Percentiles rank a stretch among this genome's conserved stretches.
These are phyloP conservation scores for Salix viminalis DNA, from an alignment of 345 rosid genomes.

Conservation along the genomic window DNA sequence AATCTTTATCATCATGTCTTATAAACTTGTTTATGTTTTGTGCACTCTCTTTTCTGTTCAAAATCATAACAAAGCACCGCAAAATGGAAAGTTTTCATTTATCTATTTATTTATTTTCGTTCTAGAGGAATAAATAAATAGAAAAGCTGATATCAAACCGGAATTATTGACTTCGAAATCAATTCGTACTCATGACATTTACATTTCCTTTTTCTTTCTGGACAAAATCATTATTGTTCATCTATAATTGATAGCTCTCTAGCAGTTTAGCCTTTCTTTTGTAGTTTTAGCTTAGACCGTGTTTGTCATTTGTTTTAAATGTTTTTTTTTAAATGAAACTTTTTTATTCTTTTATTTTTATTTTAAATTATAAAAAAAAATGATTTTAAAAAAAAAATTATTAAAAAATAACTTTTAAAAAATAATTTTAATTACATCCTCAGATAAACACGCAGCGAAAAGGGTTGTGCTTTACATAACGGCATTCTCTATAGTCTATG, in stretches of 20 bases:
- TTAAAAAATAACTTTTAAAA: no score
- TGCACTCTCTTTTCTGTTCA: neutral
- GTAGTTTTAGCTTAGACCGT: no score
- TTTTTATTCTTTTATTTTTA: no score
- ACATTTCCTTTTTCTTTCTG: neutral
- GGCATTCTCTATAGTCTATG: slow-evolving; percentile 7
- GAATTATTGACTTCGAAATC: neutral
- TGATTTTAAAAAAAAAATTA: no score
- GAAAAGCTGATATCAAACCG: neutral
- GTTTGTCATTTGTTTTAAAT: no score
- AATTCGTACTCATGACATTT: neutral
- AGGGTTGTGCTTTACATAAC: neutral
- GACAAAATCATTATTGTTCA: neutral
- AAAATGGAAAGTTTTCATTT: neutral
- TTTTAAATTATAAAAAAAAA: no score
- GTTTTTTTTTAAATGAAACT: no score
- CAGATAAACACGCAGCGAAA: neutral
- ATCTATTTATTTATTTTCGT: neutral
- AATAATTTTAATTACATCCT: no score
- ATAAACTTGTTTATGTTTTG: neutral
- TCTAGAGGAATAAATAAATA: neutral
- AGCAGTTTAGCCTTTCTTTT: no score
- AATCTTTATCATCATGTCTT: neutral
- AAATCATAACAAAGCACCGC: neutral
- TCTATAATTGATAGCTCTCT: neutral